Evolutionary conservation across 345 rosid genomes (phyloP), one percentile per base, ranked within the genome.

Genomic region (Eucalyptus cladocalyx): DNA sequence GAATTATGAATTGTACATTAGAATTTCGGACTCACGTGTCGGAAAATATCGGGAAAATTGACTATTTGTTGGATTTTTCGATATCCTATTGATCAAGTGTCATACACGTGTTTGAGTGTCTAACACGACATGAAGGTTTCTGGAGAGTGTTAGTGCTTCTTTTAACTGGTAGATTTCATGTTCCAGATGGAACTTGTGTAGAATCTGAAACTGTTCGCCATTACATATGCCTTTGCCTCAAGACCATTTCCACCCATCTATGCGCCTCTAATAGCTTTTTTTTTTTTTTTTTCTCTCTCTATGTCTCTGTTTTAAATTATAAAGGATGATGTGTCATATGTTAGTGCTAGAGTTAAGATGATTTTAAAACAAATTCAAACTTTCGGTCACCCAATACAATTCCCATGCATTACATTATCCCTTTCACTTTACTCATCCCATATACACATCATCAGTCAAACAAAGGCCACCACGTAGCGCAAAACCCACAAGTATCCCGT

Each of bases 161-260:
- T 53, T 7, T 10, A 53, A 53, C 0, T 0, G 1, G 1, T 53
- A 53, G 24, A 53, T 53, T 53, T 2, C 0, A 53, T 53, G 1
- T 53, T 53, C 10, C 10, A 53, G 0, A 53, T 53, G 4, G 0
- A 53, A 53, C 0, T 0, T 19, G 0, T 1, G 24, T 53, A 19
- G 1, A 53, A 53, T 3, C 0, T 19, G 24, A 53, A 53, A 18
- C 10, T 0, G 2, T 1, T 53, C 4, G 2, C 9, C 56, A 3
- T 53, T 7, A 53, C 1, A 9, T 5, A 23, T 56, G 30, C 13
- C 62, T 56, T 9, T 21, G 62, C 62, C 28, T 4, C 62, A 24
- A 56, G 60, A 56, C 30, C 62, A 56, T 56, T 56, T 23, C 12
- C 62, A 56, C 62, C 11, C 12, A 1, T 24, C 12, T 56, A 4